phyloP scores from a whole-genome alignment of 257 asterid genomes.

The Nicotiana undulata region DNA sequence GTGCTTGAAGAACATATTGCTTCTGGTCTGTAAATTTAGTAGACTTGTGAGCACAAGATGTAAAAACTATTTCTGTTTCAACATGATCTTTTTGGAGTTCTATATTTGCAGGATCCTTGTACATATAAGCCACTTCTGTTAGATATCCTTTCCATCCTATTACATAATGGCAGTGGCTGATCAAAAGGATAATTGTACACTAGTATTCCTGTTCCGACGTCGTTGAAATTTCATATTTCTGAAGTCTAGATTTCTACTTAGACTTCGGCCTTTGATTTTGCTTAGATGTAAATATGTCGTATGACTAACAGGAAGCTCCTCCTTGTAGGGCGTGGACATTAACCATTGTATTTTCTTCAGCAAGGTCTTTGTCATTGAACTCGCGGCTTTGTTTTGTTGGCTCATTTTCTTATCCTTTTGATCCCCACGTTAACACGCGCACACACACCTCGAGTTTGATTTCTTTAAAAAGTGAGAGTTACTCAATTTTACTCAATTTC shows the following conservation, averaged over 20 bases:
- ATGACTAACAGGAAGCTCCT: neutral
- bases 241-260: no score
- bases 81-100: neutral
- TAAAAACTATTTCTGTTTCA: neutral
- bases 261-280: neutral
- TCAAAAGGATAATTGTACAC: no score
- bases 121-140: neutral
- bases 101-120: neutral
- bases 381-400: neutral
- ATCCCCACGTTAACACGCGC: neutral
- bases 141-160: no score
- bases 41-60: neutral
- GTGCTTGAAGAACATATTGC: neutral
- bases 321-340: neutral
- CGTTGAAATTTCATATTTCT: no score
- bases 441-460: neutral
- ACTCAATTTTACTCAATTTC: neutral
- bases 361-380: neutral
- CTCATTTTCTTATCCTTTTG: neutral
- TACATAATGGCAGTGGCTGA: no score
- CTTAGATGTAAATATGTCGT: neutral
- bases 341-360: neutral
- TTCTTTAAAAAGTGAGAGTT: neutral
- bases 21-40: neutral
- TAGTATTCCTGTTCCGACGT: no score